Evolutionary conservation across 83 land plant genomes (phyloP), one percentile per base, ranked within the genome.

Genomic region (Diphasiastrum complanatum): DNA sequence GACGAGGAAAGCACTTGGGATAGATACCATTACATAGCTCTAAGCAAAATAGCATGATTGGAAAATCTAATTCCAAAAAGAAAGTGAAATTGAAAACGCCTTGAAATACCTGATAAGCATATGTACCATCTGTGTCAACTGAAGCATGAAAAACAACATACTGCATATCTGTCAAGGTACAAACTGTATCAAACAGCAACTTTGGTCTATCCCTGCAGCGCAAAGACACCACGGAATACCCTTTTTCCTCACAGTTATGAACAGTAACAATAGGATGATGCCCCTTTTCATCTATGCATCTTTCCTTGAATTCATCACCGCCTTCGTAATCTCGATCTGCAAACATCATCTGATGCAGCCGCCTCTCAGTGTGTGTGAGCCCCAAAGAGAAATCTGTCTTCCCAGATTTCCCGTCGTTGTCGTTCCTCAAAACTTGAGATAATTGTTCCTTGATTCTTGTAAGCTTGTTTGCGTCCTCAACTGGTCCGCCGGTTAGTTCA

Each of bases 131-230:
- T 11, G 82, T 63, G 30, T 68, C 71, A 29, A 86, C 66, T 2
- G 83, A 76, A 12, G 78, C 91, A 60, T 86, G 91, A 56, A 73
- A 86, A 2, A 86, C 82, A 18, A 80, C 84, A 74, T 83, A 86
- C 26, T 83, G 78, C 87, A 86, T 80, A 61, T 86, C 91, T 3
- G 91, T 86, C 35, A 86, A 70, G 2, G 91, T 86, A 58, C 85
- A 86, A n/a, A 86, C 85, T 0, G 81, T 76, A 49, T 86, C 91
- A 70, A 86, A 86, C 1, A 83, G 68, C 5, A 86, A 67, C 77
- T 86, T 86, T 0, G 91, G 87, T 25, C 91, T 65, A 43, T 86
- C 91, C 12, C 63, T 68, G 38, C 83, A 78, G 61, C 72, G 75
- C 36, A 86, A 34, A 64, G 71, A 75, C 55, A 86, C 88, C 19